Evolutionary conservation across 352 stramenopile genomes (phyloP), one percentile per base, ranked within the genome.

Genomic region (Phytopythium boreale): DNA sequence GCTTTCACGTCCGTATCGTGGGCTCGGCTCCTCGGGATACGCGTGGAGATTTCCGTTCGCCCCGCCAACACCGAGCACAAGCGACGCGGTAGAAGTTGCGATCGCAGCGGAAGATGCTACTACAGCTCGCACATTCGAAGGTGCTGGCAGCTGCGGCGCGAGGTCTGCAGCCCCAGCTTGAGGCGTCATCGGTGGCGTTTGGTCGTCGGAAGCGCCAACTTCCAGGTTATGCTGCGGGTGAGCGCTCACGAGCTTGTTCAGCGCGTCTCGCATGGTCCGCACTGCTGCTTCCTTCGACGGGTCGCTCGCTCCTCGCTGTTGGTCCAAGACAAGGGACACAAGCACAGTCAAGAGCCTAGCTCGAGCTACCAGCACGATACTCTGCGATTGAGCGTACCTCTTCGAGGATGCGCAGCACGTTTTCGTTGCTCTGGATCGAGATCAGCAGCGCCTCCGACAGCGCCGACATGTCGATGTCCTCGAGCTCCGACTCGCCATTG

Each of bases 391-490:
- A 8, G 17, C 70, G 2, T 63, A 87, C 78, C 78, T 87, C 71
- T 63, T 88, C 76, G 10, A 94, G 64, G 49, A 92, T 92, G 53
- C 80, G 83, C 20, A 94, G 64, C 34, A 94, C 85, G 57, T 92
- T 91, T 59, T 92, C 85, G 61, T 87, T 81, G 55, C 85, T 92
- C 62, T 94, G 85, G 34, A 94, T 92, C 3, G 83, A 91, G 37
- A 92, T 92, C 37, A 92, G 64, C 49, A 94, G 69, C 43, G 83
- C 80, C 61, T 92, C 80, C 0, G 82, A 92, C 51, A 94, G 87
- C 1, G 82, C 73, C 39, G 82, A 87, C 75, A 92, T 88, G 69
- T 90, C 82, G 46, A 92, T 80, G 62, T 87, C 81, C 19, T 87
- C 75, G 9, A 93, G 65, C 20, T 86, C 70, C n/a, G 88, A 70